Percentiles rank a stretch among this genome's conserved stretches.
These are phyloP conservation scores for Phaffia rhodozyma DNA, from an alignment of 1,284 basidiomycete species.

Conservation along the genomic window DNA sequence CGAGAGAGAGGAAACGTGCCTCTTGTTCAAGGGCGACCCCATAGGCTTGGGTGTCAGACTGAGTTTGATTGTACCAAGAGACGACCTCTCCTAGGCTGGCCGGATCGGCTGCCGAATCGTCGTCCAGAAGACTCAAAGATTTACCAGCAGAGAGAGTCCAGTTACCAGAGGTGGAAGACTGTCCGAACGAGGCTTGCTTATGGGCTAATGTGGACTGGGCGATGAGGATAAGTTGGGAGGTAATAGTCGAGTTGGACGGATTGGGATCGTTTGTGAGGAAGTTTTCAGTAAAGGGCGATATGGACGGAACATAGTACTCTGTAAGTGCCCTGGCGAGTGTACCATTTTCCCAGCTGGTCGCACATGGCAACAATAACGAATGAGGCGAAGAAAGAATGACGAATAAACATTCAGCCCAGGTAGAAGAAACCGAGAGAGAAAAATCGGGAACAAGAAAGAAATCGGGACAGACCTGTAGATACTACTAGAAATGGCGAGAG, in stretches of 20 bases:
- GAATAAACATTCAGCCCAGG: too few species aligned
- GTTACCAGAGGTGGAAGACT: background rate
- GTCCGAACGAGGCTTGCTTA: constrained; percentile 2
- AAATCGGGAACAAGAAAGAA: too few species aligned
- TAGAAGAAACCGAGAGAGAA: too few species aligned
- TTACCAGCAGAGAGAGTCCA: background rate
- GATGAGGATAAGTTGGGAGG: constrained; percentile 29
- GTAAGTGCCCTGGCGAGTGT: constrained; percentile 58
- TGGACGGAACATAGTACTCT: constrained; percentile 51
- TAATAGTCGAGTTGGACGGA: constrained; percentile 36
- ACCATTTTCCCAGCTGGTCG: constrained; percentile 66
- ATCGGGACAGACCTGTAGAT: background rate
- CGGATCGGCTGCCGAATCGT: constrained; percentile 65
- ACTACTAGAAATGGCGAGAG: constrained; percentile 4
- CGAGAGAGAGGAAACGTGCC: constrained; percentile 16
- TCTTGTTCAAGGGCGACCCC: constrained; percentile 20
- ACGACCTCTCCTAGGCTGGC: constrained; percentile 32
- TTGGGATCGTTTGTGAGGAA: constrained; percentile 27
- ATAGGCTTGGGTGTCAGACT: background rate
- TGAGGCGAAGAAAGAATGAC: background rate
- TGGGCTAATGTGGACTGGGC: constrained; percentile 42
- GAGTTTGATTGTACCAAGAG: constrained; percentile 47
- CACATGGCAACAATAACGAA: background rate
- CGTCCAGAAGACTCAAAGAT: constrained; percentile 31
- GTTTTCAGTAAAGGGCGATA: constrained; percentile 48